Evolutionary conservation across 179 eudicot species (phyloP).

Genomic region (Dionaea muscipula): DNA sequence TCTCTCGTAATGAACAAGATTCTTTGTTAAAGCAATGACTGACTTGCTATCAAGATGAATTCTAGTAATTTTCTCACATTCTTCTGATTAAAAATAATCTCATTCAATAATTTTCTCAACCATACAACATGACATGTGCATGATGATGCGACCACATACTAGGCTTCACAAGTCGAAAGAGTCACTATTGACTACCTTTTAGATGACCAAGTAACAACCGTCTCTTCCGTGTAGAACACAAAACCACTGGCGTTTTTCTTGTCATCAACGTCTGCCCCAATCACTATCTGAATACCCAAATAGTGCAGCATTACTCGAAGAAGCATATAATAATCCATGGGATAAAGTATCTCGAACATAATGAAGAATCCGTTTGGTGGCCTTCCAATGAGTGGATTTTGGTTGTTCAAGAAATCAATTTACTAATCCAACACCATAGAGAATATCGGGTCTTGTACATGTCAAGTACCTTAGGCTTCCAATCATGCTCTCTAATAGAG

Average conservation of each 20-base stretch:
- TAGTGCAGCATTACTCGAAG: not conserved
- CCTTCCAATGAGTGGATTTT: not conserved
- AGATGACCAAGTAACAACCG: not conserved
- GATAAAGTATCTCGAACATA: not conserved
- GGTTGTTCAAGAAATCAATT: conserved; percentile 4
- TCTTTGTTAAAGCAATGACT: no score
- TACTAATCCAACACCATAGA: conserved; percentile 5
- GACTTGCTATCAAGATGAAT: no score
- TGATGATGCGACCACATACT: no score
- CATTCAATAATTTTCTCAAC: no score
- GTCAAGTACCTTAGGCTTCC: conserved; percentile 3
- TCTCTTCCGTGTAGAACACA: not conserved
- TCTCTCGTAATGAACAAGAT: no score
- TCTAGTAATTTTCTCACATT: no score
- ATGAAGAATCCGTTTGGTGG: not conserved
- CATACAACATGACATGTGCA: no score
- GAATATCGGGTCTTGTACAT: not conserved
- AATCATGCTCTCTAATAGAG: not conserved
- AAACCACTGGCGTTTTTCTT: conserved; percentile 7
- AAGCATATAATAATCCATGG: conserved; percentile 7
- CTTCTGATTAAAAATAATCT: no score
- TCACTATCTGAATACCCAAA: conserved; percentile 12
- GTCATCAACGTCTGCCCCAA: conserved; percentile 11
- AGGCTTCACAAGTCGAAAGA: conserved; percentile 2
- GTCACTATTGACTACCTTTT: not conserved